Percentiles rank a stretch among this genome's conserved stretches.
Evolutionary conservation across 2,329 filamentous ascomycete species (phyloP).

Genomic region (Beauveria sp.): DNA sequence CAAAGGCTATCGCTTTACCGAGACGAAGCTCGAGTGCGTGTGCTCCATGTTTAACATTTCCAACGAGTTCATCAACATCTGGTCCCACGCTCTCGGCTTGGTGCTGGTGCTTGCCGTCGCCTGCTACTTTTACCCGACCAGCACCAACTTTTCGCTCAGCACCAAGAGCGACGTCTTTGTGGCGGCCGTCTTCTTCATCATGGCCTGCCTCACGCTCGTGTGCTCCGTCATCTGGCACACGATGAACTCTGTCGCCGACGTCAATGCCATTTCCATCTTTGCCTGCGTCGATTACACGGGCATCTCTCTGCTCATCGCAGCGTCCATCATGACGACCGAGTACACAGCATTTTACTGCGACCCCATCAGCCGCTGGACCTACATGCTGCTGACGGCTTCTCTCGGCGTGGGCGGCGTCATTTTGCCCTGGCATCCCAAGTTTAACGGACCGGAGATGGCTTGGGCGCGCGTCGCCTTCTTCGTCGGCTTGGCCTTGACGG

Average conservation of each 20-base stretch:
- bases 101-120: slow-evolving; percentile 79
- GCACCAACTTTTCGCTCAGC: slow-evolving; percentile 76
- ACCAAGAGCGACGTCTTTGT: slow-evolving; percentile 85
- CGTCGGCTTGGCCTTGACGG: slow-evolving; percentile 76
- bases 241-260: slow-evolving; percentile 92
- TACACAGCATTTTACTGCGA: slow-evolving; percentile 99
- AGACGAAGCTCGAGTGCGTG: slow-evolving; percentile 84
- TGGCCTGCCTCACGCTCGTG: slow-evolving; percentile 86
- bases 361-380: slow-evolving; percentile 74
- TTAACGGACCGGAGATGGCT: slow-evolving; percentile 87
- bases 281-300: slow-evolving; percentile 98
- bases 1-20: slow-evolving; percentile 85
- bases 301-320: slow-evolving; percentile 88
- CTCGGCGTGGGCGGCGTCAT: slow-evolving; percentile 84
- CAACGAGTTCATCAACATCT: slow-evolving; percentile 96
- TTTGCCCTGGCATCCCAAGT: slow-evolving; percentile 90
- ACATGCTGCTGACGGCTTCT: slow-evolving; percentile 72
- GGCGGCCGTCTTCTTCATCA: slow-evolving; percentile 90
- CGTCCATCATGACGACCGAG: slow-evolving; percentile 95
- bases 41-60: slow-evolving; percentile 75
- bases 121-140: slow-evolving; percentile 92
- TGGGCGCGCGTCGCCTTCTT: slow-evolving; percentile 92
- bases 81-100: slow-evolving; percentile 89
- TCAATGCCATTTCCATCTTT: slow-evolving; percentile 84
- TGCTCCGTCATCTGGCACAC: slow-evolving; percentile 98